Conservation (phyloP, 2,329 filamentous ascomycete species). For the Leptographium procerum region DNA sequence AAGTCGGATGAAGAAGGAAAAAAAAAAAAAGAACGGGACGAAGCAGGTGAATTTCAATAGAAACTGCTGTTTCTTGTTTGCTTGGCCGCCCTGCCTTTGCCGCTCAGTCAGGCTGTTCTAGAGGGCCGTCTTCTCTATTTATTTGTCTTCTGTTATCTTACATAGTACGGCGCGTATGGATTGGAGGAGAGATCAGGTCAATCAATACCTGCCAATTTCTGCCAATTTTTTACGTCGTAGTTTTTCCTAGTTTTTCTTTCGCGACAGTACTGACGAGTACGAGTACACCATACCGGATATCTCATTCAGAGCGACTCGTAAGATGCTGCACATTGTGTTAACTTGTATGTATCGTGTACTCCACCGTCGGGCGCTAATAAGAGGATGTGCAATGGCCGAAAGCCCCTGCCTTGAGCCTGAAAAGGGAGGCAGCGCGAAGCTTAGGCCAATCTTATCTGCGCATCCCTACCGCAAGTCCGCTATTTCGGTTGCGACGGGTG, state of each 20-base stretch:
- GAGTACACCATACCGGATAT: too few relatives aligned
- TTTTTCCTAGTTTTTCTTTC: too few relatives aligned
- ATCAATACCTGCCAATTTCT: too few relatives aligned
- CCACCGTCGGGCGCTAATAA: not conserved
- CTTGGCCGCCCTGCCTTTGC: not conserved
- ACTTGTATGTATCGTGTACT: not conserved
- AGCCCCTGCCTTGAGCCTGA: not conserved
- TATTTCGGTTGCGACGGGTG: not conserved
- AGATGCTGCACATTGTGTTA: too few relatives aligned
- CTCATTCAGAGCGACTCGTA: too few relatives aligned
- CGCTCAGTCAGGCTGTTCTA: not conserved
- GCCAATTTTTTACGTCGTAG: too few relatives aligned
- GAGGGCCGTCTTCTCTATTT: too few relatives aligned
- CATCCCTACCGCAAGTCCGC: not conserved
- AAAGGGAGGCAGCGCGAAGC: not conserved
- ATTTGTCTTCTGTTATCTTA: too few relatives aligned
- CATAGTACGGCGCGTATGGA: too few relatives aligned
- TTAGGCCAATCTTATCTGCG: not conserved
- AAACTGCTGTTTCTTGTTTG: not conserved
- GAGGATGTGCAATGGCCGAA: not conserved
- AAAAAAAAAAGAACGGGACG: not conserved
- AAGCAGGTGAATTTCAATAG: not conserved
- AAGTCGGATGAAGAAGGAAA: not conserved
- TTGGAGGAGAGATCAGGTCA: too few relatives aligned
- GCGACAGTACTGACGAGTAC: too few relatives aligned